Base-by-base conservation (phyloP, 805 yeast genomes). In the Scheffersomyces ergatensis region DNA sequence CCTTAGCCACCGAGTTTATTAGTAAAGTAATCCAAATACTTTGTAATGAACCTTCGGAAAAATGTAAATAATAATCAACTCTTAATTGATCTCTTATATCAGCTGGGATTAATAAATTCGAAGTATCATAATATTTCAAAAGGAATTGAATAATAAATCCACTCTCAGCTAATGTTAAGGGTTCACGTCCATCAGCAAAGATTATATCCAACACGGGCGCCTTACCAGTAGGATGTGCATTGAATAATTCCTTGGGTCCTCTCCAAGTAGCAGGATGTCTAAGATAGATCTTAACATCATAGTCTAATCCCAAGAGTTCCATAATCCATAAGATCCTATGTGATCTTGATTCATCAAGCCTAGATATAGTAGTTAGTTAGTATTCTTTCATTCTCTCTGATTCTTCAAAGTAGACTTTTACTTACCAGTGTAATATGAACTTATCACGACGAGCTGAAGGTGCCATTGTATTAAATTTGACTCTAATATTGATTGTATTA, bases 251-350 rank as follows among this genome's bases (percentile, higher is more conserved):
- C 2, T 63, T 62, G 6, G 78, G 79, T 1, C 66, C 69, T 32
- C 77, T 61, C 59, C 69, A 68, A 15, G 69, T 65, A 7, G 63
- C 60, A 2, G 68, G 63, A 45, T 76, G 65, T 37, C 89, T 70
- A 42, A 72, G 59, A 57, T 78, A 81, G 2, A 73, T 53, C 46
- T 77, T 73, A 15, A 82, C 59, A 12, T 74, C 77, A 51, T 80
- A 84, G 19, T 76, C 76, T 5, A 83, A 53, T 11, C 67, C 67
- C 12, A 85, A 62, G 37, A 80, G 76, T 44, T 82, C 87, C n/a
- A 85, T 62, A 35, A 80, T 60, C 85, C 88, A 84, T 23, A 78
- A 53, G 8, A 82, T 68, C 40, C 89, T 68, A 39, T 74, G 78
- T 1, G 87, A 62, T 52, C 90, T 68, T 3, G 88, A 82, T 14